These are phyloP conservation scores for Nicotiana obtusifolia DNA, from an alignment of 257 asterid genomes.

Conservation along the genomic window DNA sequence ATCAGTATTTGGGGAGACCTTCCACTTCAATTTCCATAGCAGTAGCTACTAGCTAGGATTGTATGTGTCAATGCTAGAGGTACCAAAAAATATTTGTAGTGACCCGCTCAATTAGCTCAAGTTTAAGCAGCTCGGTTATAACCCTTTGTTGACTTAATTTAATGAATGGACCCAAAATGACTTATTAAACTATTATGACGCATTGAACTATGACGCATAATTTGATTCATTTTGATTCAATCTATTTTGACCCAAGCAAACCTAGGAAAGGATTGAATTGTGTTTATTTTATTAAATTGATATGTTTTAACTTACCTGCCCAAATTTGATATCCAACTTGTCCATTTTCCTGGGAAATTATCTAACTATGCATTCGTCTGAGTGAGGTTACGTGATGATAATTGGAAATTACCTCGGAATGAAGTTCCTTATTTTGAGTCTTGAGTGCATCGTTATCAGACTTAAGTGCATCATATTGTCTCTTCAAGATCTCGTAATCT, in stretches of 20 bases:
- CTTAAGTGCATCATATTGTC: slow-evolving; percentile 58
- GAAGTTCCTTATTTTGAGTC: slow-evolving; percentile 63
- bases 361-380: neutral
- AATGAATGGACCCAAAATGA: neutral
- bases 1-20: no score
- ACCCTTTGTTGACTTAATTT: neutral
- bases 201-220: neutral
- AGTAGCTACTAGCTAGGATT: no score
- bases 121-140: neutral
- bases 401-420: slow-evolving; percentile 40
- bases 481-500: slow-evolving; percentile 63
- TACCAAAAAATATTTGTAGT: no score
- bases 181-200: neutral
- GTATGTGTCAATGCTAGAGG: no score
- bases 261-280: neutral
- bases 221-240: neutral
- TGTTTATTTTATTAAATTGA: neutral
- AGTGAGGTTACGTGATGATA: neutral
- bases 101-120: no score
- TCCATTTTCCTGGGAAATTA: neutral
- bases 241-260: neutral
- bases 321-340: neutral
- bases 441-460: slow-evolving; percentile 67
- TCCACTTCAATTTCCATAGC: no score
- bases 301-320: neutral